Evolutionary conservation across 2,329 filamentous ascomycete genomes (phyloP).

Genomic region (Pseudopyricularia javanii): DNA sequence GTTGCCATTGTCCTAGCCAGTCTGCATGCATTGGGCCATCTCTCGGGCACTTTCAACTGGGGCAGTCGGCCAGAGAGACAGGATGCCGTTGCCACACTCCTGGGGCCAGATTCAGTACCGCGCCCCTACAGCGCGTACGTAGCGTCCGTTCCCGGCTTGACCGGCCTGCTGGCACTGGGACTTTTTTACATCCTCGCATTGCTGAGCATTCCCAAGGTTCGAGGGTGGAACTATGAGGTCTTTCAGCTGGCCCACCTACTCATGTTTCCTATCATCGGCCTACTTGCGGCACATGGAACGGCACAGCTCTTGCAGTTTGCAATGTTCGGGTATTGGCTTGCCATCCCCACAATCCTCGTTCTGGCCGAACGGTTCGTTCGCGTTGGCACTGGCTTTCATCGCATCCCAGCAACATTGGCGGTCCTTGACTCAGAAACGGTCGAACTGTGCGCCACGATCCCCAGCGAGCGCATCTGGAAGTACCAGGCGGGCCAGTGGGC

Average conservation of each 20-base stretch:
- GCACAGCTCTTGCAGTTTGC: slow-evolving; percentile 36
- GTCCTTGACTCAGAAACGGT: slow-evolving; percentile 41
- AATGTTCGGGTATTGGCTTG: slow-evolving; percentile 45
- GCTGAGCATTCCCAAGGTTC: slow-evolving; percentile 35
- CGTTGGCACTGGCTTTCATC: slow-evolving; percentile 31
- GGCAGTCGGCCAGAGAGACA: slow-evolving; percentile 32
- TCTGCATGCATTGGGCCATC: slow-evolving; percentile 39
- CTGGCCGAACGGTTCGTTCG: slow-evolving; percentile 34
- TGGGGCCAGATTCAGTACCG: slow-evolving; percentile 30
- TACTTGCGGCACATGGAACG: slow-evolving; percentile 42
- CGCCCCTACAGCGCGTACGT: slow-evolving; percentile 33
- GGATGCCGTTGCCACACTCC: slow-evolving; percentile 26
- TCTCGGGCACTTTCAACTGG: slow-evolving; percentile 37
- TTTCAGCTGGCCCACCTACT: slow-evolving; percentile 45
- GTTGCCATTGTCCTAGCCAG: slow-evolving; percentile 36
- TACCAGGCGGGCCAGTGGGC: slow-evolving; percentile 47
- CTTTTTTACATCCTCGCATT: slow-evolving; percentile 35
- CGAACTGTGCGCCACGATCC: slow-evolving; percentile 33
- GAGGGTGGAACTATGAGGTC: slow-evolving; percentile 39
- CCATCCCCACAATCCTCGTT: slow-evolving; percentile 37
- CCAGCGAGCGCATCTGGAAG: slow-evolving; percentile 32
- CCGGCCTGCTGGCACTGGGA: slow-evolving; percentile 32
- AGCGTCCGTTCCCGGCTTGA: slow-evolving; percentile 33
- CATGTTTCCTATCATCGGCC: slow-evolving; percentile 44
- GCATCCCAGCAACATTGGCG: slow-evolving; percentile 31